Evolutionary conservation across 2,329 filamentous ascomycete genomes (phyloP), one percentile per base, ranked within the genome.

Genomic region (Ophidiomyces ophidiicola): DNA sequence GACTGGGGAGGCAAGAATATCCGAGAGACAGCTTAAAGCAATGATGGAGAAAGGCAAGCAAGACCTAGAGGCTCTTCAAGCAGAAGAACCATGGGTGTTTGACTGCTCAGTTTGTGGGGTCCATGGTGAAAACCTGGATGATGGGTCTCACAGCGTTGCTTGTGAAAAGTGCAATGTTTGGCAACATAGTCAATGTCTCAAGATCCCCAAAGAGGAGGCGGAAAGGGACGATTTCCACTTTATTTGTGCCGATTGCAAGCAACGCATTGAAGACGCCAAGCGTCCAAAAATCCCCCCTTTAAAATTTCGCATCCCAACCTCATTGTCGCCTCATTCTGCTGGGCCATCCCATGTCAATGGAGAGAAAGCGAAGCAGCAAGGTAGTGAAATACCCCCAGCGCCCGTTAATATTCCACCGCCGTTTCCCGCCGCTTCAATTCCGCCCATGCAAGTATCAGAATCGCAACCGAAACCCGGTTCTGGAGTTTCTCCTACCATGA

Each of bases 101-200:
- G 90, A 98, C 56, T 98, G 90, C 56, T 70, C 74, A 10, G 72
- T 83, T 18, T 98, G 90, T 57, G 88, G 88, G 18, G 72, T 86
- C 15, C 79, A 94, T 58, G 90, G 90, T 15, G 80, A 92, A 50
- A 83, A 94, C 43, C 54, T 77, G 44, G 90, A 98, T 52, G 90
- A 96, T 56, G 90, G 90, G 24, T 80, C 84, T 5, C 87, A 94
- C 56, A 94, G 86, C 56, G 78, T 98, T 47, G 82, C 87, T 19
- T 98, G 90, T 61, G 90, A 98, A 55, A 78, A 71, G 49, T 98
- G 90, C 67, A 92, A 80, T 55, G 80, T 93, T 33, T 98, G 90
- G 90, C 88, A 96, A 57, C 90, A 98, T 56, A 93, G 86, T 67
- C 84, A 82, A 52, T 98, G 90, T 55, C 73, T 94, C 44, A 80